Evolutionary conservation across 331 rosid species (phyloP).

Genomic region (Rosa hybrid): DNA sequence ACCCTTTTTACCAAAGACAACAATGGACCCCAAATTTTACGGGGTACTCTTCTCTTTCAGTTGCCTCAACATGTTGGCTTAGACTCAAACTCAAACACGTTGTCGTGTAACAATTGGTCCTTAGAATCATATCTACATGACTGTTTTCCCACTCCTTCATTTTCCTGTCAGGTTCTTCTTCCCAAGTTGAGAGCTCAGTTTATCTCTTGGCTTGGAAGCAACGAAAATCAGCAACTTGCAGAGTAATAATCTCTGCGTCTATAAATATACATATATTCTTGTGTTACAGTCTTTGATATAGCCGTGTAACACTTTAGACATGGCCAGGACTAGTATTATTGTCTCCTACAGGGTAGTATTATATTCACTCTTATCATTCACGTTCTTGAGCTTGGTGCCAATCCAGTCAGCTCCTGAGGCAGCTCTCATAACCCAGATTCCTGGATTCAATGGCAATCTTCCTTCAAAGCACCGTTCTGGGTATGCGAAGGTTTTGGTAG

Average conservation of each 20-base stretch:
- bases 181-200: neutral
- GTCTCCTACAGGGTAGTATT: neutral
- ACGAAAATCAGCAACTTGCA: conserved; percentile 5
- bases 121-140: neutral
- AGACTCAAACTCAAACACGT: neutral
- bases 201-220: conserved; percentile 27
- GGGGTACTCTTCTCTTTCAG: neutral
- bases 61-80: neutral
- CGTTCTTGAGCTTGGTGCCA: conserved; percentile 28
- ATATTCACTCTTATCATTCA: neutral
- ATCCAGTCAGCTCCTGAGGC: conserved; percentile 62
- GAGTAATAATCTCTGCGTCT: neutral
- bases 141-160: neutral
- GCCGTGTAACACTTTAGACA: neutral
- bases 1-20: neutral
- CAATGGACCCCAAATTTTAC: neutral
- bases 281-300: neutral
- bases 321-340: conserved; percentile 14
- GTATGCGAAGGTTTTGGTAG: conserved; percentile 31
- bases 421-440: conserved; percentile 51
- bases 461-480: conserved; percentile 84
- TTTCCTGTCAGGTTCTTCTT: neutral
- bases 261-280: neutral
- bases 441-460: conserved; percentile 60
- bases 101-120: neutral